These are phyloP conservation scores for Penstemon davidsonii DNA, from an alignment of 257 asterid genomes.

Conservation along the genomic window DNA sequence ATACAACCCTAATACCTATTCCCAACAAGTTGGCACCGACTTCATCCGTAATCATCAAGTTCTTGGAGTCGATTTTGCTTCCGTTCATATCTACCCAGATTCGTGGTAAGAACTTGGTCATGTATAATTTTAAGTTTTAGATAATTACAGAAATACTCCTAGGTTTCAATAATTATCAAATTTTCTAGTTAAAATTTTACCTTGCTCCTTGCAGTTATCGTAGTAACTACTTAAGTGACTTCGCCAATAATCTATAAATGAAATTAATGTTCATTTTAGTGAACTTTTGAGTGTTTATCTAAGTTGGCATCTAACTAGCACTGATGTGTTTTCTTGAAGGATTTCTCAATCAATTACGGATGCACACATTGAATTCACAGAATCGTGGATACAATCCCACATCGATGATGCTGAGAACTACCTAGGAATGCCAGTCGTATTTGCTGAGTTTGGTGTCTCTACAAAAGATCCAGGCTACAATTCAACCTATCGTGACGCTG, in stretches of 20 bases:
- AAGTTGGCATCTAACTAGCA: neutral
- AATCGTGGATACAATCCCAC: conserved; percentile 90
- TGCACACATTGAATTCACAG: conserved; percentile 72
- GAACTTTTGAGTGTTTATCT: neutral
- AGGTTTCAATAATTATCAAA: no score
- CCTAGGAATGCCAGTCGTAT: conserved; percentile 82
- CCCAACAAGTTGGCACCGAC: conserved; percentile 92
- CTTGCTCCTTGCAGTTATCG: no score
- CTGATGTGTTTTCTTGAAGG: conserved; percentile 41
- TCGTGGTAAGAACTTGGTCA: conserved; percentile 57
- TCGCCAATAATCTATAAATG: neutral
- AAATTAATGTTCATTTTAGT: neutral
- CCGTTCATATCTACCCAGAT: conserved; percentile 89
- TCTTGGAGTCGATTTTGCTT: conserved; percentile 95
- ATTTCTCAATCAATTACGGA: conserved; percentile 64
- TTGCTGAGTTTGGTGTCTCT: conserved; percentile 77
- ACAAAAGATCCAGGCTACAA: conserved; percentile 76
- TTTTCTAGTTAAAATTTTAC: no score
- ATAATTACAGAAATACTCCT: neutral
- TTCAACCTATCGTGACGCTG: conserved; percentile 50
- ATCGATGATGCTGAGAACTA: conserved; percentile 71
- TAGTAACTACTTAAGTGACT: no score
- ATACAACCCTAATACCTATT: conserved; percentile 67
- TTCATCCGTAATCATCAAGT: conserved; percentile 91
- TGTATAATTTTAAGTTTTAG: neutral